Evolutionary conservation across 768 basidiomycete genomes (phyloP).

Genomic region (Phylloporus sp.): DNA sequence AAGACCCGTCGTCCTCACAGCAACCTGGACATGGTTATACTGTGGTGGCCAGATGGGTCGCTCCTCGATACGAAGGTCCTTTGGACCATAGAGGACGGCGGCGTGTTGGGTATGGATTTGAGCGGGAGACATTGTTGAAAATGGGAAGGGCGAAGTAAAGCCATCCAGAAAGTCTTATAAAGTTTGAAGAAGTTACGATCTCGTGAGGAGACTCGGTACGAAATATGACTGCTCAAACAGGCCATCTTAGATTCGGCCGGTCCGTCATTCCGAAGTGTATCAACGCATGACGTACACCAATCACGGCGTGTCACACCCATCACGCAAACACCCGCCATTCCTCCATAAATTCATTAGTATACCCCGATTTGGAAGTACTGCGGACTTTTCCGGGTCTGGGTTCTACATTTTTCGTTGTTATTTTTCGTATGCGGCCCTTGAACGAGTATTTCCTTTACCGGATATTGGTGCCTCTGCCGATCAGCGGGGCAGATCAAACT

Average conservation of each 20-base stretch:
- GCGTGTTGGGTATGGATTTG: slow-evolving; percentile 57
- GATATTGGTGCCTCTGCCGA: slow-evolving; percentile 30
- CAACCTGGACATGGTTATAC: slow-evolving; percentile 72
- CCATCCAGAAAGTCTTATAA: slow-evolving; percentile 32
- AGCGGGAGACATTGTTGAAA: slow-evolving; percentile 39
- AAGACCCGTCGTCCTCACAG: slow-evolving; percentile 77
- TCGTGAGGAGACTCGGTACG: slow-evolving; percentile 32
- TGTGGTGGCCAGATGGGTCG: slow-evolving; percentile 70
- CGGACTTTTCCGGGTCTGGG: slow-evolving; percentile 11
- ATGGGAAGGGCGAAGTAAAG: slow-evolving; percentile 13
- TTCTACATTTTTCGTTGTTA: slow-evolving; percentile 5
- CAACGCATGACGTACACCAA: slow-evolving; percentile 24
- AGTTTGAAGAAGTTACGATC: slow-evolving; percentile 28
- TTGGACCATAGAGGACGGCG: slow-evolving; percentile 77
- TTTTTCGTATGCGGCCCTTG: slow-evolving; percentile 5
- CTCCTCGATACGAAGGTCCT: slow-evolving; percentile 76
- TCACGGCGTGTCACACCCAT: slow-evolving; percentile 21
- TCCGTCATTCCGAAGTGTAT: slow-evolving; percentile 29
- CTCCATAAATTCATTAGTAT: slow-evolving; percentile 17
- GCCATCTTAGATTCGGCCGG: slow-evolving; percentile 24
- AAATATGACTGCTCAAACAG: slow-evolving; percentile 23
- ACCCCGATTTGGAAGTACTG: slow-evolving; percentile 18
- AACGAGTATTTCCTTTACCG: slow-evolving; percentile 10
- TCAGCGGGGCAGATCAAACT: slow-evolving; percentile 27
- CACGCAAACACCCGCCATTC: slow-evolving; percentile 22